Evolutionary conservation across 495 filamentous ascomycete genomes (phyloP), one percentile per base, ranked within the genome.

Genomic region (Recurvomyces mirabilis): DNA sequence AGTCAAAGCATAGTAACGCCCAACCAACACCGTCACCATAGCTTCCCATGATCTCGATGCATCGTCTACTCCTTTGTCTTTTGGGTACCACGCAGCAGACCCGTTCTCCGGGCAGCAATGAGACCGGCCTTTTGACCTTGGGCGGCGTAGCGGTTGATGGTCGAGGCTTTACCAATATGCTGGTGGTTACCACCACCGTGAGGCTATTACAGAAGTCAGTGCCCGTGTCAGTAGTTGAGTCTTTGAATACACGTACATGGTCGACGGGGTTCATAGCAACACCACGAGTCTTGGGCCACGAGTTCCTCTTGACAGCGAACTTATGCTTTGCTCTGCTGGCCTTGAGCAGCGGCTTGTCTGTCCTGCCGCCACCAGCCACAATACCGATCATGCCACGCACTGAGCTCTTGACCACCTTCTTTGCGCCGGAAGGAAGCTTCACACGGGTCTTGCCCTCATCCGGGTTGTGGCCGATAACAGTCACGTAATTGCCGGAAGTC

Each of bases 141-240:
- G 64, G 81, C 82, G 52, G 91, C 91, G 73, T 88, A 94, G 66
- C 91, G 82, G 54, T 86, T 94, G 72, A 99, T 99, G 56, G 91
- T 99, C 29, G 93, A 96, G 50, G 91, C 93, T 75, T 96, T 96
- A 82, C 91, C 91, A 63, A 99, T 99, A 74, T 99, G 91, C 77
- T 99, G 91, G 74, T 99, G 91, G 77, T 99, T 99, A 94, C 91
- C 91, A 89, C 84, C 83, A 83, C 91, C 91, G 84, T 98, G 91
- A 73, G 91, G 91, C 76, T 80, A 64, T 37, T 28, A 56, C 44
- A 53, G 31, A 25, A 43, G 56, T 74, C 51, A 71, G 61, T 51
- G 34, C 48, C 14, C n/a, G 14, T 24, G 19, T 26, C 19, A 47
- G 18, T 24, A 15, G 14, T n/a, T n/a, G 34, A 14, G 36, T 24